Conservation (phyloP, 208 protist species). For the Novymonas esmeraldas region DNA sequence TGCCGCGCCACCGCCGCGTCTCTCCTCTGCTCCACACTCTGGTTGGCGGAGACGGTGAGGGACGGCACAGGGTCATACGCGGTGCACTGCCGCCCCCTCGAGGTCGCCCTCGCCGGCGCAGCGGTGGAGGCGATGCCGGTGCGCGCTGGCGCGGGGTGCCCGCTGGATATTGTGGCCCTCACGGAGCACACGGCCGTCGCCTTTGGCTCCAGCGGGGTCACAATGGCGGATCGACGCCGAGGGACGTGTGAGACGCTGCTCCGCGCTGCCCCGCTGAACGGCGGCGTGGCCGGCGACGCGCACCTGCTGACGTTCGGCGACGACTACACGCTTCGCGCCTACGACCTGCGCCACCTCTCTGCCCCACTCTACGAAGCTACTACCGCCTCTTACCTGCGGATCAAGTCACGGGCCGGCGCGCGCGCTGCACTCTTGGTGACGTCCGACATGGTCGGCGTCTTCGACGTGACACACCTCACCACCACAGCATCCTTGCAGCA, state of each 20-base stretch:
- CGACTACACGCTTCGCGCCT: slow-evolving; percentile 27
- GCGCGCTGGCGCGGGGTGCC: background rate
- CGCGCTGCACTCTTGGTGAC: slow-evolving; percentile 35
- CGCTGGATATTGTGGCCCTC: slow-evolving; percentile 24
- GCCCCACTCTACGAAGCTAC: slow-evolving; percentile 10
- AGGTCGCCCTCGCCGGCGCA: slow-evolving; percentile 9
- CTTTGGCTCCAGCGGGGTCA: slow-evolving; percentile 12
- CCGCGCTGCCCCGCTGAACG: slow-evolving; percentile 7
- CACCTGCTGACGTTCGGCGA: slow-evolving; percentile 25
- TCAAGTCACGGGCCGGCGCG: slow-evolving; percentile 10
- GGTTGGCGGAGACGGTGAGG: slow-evolving; percentile 16
- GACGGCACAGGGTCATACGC: background rate
- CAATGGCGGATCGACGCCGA: slow-evolving; percentile 15
- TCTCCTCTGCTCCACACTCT: slow-evolving; percentile 11
- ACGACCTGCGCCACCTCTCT: slow-evolving; percentile 19
- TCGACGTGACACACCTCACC: slow-evolving; percentile 34
- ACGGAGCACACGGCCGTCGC: slow-evolving; percentile 19
- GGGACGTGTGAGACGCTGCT: background rate
- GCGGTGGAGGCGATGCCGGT: background rate
- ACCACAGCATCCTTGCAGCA: slow-evolving; percentile 32
- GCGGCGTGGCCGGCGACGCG: slow-evolving; percentile 8
- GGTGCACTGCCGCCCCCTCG: slow-evolving; percentile 11
- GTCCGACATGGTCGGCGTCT: slow-evolving; percentile 28
- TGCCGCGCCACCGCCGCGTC: background rate
- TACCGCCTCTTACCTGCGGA: slow-evolving; percentile 18